Conservation (phyloP, 2,329 filamentous ascomycete species). For the Trichoderma koningiopsis region DNA sequence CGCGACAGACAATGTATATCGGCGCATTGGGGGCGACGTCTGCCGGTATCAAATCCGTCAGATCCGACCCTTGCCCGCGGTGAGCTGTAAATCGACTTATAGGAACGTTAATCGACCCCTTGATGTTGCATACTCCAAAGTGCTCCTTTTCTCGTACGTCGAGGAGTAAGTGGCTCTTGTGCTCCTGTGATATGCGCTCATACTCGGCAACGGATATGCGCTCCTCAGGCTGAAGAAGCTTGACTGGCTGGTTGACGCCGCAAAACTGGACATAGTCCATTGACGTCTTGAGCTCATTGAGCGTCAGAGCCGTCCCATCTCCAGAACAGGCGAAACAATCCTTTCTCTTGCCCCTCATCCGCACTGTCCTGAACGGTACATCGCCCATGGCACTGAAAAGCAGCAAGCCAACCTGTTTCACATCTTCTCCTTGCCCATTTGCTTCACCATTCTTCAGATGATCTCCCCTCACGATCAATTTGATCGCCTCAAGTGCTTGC, state of each 20-base stretch:
- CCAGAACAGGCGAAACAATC: constrained; percentile 77
- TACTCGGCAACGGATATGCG: constrained; percentile 69
- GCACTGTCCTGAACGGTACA: constrained; percentile 69
- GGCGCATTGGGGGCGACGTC: constrained; percentile 48
- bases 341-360: constrained; percentile 67
- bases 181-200: constrained; percentile 35
- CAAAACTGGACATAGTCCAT: constrained; percentile 89
- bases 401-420: constrained; percentile 42
- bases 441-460: constrained; percentile 22
- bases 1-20: constrained; percentile 72
- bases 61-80: constrained; percentile 33
- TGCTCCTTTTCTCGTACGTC: constrained; percentile 86
- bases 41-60: constrained; percentile 43
- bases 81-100: constrained; percentile 59
- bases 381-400: constrained; percentile 51
- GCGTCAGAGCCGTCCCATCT: constrained; percentile 55
- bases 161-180: constrained; percentile 60
- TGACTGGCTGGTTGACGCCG: constrained; percentile 60
- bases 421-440: constrained; percentile 28
- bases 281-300: constrained; percentile 61
- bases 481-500: constrained; percentile 87
- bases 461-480: constrained; percentile 63
- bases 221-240: constrained; percentile 62
- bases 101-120: constrained; percentile 73
- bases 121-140: constrained; percentile 76